Conservation (phyloP, 2,329 filamentous ascomycete genomes). For the Clonostachys chloroleuca region DNA sequence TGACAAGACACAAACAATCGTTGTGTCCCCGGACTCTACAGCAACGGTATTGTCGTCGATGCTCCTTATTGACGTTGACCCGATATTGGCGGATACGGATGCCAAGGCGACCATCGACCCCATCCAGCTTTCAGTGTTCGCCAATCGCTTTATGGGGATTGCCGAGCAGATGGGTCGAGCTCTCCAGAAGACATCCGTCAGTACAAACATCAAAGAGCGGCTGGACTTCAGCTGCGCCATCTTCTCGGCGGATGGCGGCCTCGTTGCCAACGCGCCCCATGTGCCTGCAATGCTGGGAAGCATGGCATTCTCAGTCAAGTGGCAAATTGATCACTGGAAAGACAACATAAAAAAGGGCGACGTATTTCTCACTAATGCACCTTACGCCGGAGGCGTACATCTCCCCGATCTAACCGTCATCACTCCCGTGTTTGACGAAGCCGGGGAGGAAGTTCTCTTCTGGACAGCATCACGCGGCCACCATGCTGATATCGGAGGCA, state of each 20-base stretch:
- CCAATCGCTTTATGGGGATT: slow-evolving; percentile 53
- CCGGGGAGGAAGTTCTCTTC: slow-evolving; percentile 20
- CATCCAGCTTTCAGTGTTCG: slow-evolving; percentile 48
- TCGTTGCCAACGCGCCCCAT: slow-evolving; percentile 34
- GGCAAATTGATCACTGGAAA: slow-evolving; percentile 24
- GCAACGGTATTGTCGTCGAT: slow-evolving; percentile 13
- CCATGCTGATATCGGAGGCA: slow-evolving; percentile 31
- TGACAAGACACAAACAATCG: slow-evolving; percentile 21
- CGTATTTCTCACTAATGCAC: not conserved
- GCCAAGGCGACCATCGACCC: slow-evolving; percentile 28
- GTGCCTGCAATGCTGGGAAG: slow-evolving; percentile 33
- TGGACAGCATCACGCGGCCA: slow-evolving; percentile 31
- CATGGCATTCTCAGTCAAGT: slow-evolving; percentile 32
- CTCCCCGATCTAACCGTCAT: slow-evolving; percentile 34
- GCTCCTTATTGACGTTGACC: no score
- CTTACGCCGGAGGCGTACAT: slow-evolving; percentile 10
- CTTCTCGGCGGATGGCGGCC: slow-evolving; percentile 30
- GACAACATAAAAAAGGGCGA: not conserved
- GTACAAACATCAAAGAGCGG: slow-evolving; percentile 38
- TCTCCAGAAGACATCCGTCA: slow-evolving; percentile 53
- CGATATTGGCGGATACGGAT: slow-evolving; percentile 8
- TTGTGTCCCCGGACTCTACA: slow-evolving; percentile 13
- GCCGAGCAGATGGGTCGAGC: slow-evolving; percentile 56
- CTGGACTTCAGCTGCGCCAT: slow-evolving; percentile 36
- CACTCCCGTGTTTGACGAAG: slow-evolving; percentile 28